Conservation (phyloP, 345 rosid species). For the Moricandia moricandioides region DNA sequence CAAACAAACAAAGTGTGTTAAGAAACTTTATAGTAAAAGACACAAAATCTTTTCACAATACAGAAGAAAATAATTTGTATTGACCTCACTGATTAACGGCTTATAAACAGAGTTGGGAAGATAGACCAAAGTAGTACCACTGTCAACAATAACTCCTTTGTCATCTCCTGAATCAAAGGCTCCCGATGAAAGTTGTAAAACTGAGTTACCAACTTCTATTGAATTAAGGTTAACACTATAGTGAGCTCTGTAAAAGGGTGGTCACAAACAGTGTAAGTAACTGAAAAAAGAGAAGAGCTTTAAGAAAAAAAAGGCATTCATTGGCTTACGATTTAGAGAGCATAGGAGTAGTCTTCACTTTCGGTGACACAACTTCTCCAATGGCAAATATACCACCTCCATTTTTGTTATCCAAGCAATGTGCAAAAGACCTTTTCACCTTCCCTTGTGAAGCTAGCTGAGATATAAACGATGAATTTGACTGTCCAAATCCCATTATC, state of each 20-base stretch:
- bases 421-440: slow-evolving; percentile 71
- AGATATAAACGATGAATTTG: slow-evolving; percentile 78
- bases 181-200: slow-evolving; percentile 53
- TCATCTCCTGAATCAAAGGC: slow-evolving; percentile 48
- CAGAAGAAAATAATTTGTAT: not conserved
- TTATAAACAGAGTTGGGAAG: slow-evolving; percentile 60
- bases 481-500: slow-evolving; percentile 85
- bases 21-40: slow-evolving; percentile 3
- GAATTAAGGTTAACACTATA: slow-evolving; percentile 72
- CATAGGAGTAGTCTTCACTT: slow-evolving; percentile 75
- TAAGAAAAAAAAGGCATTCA: slow-evolving; percentile 19
- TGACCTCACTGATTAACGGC: slow-evolving; percentile 56
- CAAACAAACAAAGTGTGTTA: not conserved
- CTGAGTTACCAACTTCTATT: slow-evolving; percentile 58
- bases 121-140: slow-evolving; percentile 93
- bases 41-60: not conserved
- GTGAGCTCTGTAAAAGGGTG: slow-evolving; percentile 59
- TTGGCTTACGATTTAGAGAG: slow-evolving; percentile 64
- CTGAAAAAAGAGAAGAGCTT: not conserved
- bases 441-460: slow-evolving; percentile 76
- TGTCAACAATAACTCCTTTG: slow-evolving; percentile 75
- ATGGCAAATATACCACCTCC: slow-evolving; percentile 95
- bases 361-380: slow-evolving; percentile 77
- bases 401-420: slow-evolving; percentile 68
- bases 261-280: not conserved